Conservation (phyloP, 108 stramenopile genomes). For the Nitzschia putrida region DNA sequence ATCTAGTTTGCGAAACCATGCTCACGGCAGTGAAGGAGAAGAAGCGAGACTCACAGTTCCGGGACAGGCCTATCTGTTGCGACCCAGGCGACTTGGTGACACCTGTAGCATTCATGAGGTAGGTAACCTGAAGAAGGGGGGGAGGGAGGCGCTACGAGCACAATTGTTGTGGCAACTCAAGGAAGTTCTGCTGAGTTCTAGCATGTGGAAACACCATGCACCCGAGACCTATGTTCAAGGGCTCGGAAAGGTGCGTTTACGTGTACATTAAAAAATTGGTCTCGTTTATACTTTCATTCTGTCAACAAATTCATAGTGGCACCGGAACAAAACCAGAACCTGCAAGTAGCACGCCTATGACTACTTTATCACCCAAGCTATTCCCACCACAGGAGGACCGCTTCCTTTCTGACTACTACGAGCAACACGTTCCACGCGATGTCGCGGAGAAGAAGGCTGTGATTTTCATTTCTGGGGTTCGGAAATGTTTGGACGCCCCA, state of each 20-base stretch:
- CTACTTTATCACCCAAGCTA: no score
- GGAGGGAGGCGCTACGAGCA: conserved; percentile 76
- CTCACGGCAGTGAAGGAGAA: conserved; percentile 68
- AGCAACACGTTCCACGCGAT: no score
- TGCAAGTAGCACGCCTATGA: no score
- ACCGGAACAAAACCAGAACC: no score
- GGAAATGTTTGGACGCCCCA: no score
- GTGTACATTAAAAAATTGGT: conserved; percentile 22
- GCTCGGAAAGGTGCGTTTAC: conserved; percentile 71
- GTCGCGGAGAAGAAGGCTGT: no score
- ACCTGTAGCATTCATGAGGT: conserved; percentile 85
- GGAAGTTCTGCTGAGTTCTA: conserved; percentile 78
- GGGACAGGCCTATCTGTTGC: conserved; percentile 70
- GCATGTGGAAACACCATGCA: conserved; percentile 80
- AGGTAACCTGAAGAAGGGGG: conserved; percentile 58
- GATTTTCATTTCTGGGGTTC: no score
- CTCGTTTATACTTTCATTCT: no score
- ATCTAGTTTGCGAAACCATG: conserved; percentile 65
- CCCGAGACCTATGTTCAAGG: conserved; percentile 77
- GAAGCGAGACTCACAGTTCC: conserved; percentile 63
- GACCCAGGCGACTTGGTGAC: conserved; percentile 70
- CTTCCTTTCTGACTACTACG: no score
- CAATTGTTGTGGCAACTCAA: conserved; percentile 84
- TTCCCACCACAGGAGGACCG: no score
- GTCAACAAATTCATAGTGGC: no score